Conservation (phyloP, 169 alveolate genomes). For the Eimeria mitis region DNA sequence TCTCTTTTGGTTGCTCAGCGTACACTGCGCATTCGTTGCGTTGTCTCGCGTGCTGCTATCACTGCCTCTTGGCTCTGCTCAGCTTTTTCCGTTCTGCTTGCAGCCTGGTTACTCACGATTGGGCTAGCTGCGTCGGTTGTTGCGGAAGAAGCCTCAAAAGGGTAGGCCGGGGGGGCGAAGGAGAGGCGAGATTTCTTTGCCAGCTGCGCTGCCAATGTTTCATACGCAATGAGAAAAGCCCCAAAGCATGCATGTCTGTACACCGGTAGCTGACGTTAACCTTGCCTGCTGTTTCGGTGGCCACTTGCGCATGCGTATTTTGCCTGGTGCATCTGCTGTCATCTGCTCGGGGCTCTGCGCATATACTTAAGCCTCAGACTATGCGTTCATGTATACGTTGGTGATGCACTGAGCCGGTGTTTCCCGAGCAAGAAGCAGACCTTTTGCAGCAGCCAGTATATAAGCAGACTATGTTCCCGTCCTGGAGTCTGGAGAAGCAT, state of each 20-base stretch:
- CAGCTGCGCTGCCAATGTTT: slow-evolving; percentile 32
- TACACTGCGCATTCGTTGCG: neutral
- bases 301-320: neutral
- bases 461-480: neutral
- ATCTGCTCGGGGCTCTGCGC: no score
- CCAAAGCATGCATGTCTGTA: neutral
- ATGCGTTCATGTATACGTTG: neutral
- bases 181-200: slow-evolving; percentile 17
- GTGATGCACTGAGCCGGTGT: neutral
- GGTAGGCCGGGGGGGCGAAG: neutral
- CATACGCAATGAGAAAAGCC: neutral
- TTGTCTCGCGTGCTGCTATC: neutral
- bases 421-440: neutral
- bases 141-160: neutral
- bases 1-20: neutral
- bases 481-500: neutral
- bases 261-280: no score
- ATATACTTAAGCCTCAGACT: neutral
- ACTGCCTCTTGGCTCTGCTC: neutral
- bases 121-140: neutral
- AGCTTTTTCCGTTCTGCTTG: neutral
- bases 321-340: neutral
- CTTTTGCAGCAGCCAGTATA: slow-evolving; percentile 43
- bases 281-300: no score
- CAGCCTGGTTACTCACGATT: neutral